A percentile compares a stretch with the other conserved stretches of the same genome.
These are phyloP conservation scores for Emmonsiellopsis sp. DNA, from an alignment of 2,329 filamentous ascomycete species.

Conservation along the genomic window DNA sequence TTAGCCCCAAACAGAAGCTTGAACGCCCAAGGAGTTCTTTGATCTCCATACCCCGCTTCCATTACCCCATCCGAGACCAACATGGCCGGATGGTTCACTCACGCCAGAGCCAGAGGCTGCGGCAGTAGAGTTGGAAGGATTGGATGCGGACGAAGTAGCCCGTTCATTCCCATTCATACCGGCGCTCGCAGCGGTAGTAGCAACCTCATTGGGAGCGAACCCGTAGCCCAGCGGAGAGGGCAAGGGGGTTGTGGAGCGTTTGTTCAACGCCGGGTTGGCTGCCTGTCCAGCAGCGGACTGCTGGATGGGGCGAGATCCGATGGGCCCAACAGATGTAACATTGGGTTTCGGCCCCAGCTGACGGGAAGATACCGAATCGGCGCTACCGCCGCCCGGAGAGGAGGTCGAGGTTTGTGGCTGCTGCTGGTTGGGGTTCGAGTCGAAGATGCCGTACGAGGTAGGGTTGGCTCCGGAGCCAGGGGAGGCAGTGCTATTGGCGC, in stretches of 20 bases:
- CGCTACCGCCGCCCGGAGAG: constrained; percentile 57
- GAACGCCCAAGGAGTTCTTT: constrained; percentile 71
- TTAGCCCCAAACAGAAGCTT: constrained; percentile 91
- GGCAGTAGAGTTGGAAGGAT: constrained; percentile 42
- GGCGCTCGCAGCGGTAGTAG: constrained; percentile 12
- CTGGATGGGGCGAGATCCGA: constrained; percentile 74
- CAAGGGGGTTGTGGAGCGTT: constrained; percentile 80
- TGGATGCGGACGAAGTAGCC: constrained; percentile 51
- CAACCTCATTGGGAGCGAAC: constrained; percentile 48
- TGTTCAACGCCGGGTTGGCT: constrained; percentile 55
- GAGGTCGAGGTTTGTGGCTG: constrained; percentile 74
- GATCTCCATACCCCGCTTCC: constrained; percentile 78
- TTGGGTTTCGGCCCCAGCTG: constrained; percentile 48
- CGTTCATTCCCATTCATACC: constrained; percentile 45
- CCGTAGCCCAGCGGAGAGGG: constrained; percentile 79
- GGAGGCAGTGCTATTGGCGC: constrained; percentile 77
- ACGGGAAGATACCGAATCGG: constrained; percentile 62
- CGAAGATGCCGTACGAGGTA: constrained; percentile 52
- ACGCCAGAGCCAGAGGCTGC: constrained; percentile 14
- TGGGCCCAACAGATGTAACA: constrained; percentile 70
- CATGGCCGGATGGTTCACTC: constrained; percentile 36
- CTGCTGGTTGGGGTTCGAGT: constrained; percentile 46
- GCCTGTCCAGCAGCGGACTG: constrained; percentile 39
- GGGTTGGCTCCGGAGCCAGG: constrained; percentile 43
- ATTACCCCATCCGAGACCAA: constrained; percentile 63